These are phyloP conservation scores for Pholiota conissans DNA, from an alignment of 768 basidiomycete genomes.

Conservation along the genomic window DNA sequence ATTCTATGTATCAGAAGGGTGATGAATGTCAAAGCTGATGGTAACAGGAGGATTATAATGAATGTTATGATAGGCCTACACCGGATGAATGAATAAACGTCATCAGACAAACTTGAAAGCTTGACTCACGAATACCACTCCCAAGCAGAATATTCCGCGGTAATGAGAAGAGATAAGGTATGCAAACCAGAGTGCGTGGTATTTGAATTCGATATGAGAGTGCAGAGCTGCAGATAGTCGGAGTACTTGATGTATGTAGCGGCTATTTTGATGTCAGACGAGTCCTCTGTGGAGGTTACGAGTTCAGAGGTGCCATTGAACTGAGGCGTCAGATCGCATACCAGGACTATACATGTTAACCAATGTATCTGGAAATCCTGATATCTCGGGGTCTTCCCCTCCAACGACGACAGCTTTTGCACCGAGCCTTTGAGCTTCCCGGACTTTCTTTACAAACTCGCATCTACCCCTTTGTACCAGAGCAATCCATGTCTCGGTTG, in stretches of 20 bases:
- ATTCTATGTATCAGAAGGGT: constrained; percentile 90
- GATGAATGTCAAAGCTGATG: constrained; percentile 84
- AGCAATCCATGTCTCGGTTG: constrained; percentile 85
- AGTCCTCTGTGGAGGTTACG: constrained; percentile 56
- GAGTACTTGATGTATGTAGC: constrained; percentile 87
- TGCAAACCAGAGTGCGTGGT: constrained; percentile 76
- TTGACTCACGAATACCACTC: constrained; percentile 87
- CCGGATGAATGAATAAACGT: constrained; percentile 9
- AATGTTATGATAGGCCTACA: constrained; percentile 82
- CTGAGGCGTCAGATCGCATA: constrained; percentile 27
- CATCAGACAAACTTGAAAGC: not conserved
- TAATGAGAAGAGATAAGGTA: constrained; percentile 76
- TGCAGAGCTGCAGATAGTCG: constrained; percentile 70
- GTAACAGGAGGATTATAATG: constrained; percentile 84
- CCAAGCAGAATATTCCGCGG: constrained; percentile 80
- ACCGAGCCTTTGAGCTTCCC: constrained; percentile 70
- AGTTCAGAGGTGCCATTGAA: not conserved
- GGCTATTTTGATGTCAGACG: constrained; percentile 80
- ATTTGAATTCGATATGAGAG: constrained; percentile 72
- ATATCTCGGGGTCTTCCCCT: constrained; percentile 66
- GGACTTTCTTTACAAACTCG: constrained; percentile 87
- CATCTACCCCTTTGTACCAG: constrained; percentile 88
- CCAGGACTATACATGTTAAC: constrained; percentile 94
- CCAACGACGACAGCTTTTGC: constrained; percentile 93
- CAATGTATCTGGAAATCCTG: constrained; percentile 71